Percentiles rank a stretch among this genome's conserved stretches.
These are phyloP conservation scores for Alternaria ventricosa DNA, from an alignment of 2,329 filamentous ascomycete species.

Conservation along the genomic window DNA sequence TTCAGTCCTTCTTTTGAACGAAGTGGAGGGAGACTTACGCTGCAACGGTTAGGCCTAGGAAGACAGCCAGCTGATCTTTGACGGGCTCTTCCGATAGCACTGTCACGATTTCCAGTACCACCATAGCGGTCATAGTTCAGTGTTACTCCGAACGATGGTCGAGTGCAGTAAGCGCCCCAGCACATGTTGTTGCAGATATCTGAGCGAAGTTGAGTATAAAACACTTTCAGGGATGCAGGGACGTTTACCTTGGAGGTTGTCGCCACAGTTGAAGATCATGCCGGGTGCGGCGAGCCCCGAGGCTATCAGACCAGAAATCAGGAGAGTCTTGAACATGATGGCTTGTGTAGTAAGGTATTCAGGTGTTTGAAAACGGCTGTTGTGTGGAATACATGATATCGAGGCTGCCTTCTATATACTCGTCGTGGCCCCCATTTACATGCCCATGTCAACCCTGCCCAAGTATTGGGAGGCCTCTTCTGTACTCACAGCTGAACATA, in stretches of 20 bases:
- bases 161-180: slow-evolving; percentile 4
- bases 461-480: background rate
- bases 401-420: background rate
- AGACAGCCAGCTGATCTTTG: background rate
- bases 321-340: background rate
- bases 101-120: background rate
- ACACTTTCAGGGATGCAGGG: rapidly evolving
- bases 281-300: background rate
- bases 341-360: background rate
- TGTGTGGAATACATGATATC: background rate
- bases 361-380: background rate
- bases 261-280: background rate
- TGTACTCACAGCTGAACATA: background rate
- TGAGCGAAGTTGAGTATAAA: background rate
- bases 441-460: too few species aligned
- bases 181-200: slow-evolving; percentile 4
- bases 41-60: background rate
- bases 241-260: background rate
- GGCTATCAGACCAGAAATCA: background rate
- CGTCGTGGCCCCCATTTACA: background rate
- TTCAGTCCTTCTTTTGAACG: background rate
- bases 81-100: background rate
- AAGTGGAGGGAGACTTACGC: background rate
- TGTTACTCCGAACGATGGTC: background rate
- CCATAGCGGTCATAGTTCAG: background rate